Conservation (phyloP, 257 asterid genomes). For the Mitragyna speciosa region DNA sequence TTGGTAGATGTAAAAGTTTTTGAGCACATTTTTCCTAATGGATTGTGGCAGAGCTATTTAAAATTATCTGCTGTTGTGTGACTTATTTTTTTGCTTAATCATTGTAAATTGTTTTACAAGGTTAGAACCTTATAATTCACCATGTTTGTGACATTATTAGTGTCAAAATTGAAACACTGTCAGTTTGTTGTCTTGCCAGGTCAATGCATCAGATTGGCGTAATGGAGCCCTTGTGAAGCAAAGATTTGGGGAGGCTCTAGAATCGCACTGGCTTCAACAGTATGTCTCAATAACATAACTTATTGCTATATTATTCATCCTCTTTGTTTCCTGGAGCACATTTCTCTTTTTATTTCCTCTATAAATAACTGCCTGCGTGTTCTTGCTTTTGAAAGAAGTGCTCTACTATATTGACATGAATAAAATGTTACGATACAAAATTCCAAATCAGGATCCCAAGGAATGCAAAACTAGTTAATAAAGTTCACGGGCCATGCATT, state of each 20-base stretch:
- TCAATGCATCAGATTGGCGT: slow-evolving; percentile 98
- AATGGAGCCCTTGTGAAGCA: slow-evolving; percentile 91
- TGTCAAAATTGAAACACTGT: background rate
- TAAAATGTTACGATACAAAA: no score
- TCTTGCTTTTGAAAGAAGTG: background rate
- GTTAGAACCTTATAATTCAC: background rate
- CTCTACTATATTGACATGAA: background rate
- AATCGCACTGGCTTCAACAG: slow-evolving; percentile 90
- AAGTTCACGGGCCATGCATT: no score
- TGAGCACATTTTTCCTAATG: background rate
- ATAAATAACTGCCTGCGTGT: background rate
- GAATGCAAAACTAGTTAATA: no score
- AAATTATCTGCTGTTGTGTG: background rate
- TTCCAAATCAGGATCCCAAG: no score
- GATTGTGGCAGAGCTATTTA: background rate
- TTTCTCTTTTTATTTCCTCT: background rate
- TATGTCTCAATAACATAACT: slow-evolving; percentile 37
- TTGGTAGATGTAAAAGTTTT: background rate
- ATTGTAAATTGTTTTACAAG: background rate
- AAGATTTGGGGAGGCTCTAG: slow-evolving; percentile 95
- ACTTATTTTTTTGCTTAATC: background rate
- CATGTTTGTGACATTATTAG: background rate
- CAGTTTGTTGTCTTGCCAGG: slow-evolving; percentile 40
- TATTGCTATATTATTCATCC: slow-evolving; percentile 9
- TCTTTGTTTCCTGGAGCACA: slow-evolving; percentile 12